These are phyloP conservation scores for Alternaria conjuncta DNA, from an alignment of 2,329 filamentous ascomycete species.

Conservation along the genomic window DNA sequence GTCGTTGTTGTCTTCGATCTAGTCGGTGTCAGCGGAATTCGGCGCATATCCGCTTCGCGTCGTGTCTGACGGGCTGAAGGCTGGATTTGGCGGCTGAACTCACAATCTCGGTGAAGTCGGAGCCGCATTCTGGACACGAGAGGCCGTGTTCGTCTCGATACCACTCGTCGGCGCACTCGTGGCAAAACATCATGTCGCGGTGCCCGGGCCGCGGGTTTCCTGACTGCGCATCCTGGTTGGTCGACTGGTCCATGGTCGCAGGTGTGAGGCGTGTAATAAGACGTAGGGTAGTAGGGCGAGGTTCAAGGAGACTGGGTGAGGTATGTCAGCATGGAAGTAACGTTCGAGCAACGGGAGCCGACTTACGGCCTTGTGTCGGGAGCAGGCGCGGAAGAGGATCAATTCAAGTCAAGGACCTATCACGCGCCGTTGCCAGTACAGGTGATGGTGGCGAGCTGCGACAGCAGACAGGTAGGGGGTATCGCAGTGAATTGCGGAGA, in stretches of 20 bases:
- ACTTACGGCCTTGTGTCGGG: conserved; percentile 26
- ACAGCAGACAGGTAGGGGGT: conserved; percentile 16
- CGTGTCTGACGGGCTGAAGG: conserved; percentile 8
- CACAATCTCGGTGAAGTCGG: conserved; percentile 87
- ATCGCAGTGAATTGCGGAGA: neutral
- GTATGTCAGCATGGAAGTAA: conserved; percentile 6
- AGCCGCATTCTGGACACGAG: conserved; percentile 76
- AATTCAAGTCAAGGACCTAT: conserved; percentile 22
- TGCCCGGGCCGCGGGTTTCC: conserved; percentile 30
- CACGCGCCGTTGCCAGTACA: conserved; percentile 31
- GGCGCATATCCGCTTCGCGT: conserved; percentile 3
- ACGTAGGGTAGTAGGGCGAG: conserved; percentile 1
- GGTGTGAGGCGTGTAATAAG: conserved; percentile 2
- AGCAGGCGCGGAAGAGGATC: conserved; percentile 17
- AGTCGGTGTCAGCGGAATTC: conserved; percentile 25
- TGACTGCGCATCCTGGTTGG: conserved; percentile 20
- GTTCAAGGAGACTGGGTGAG: neutral
- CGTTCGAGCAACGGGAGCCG: neutral
- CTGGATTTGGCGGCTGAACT: conserved; percentile 44
- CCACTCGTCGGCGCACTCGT: conserved; percentile 83
- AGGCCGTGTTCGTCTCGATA: conserved; percentile 72
- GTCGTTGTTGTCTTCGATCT: conserved; percentile 65
- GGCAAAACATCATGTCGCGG: conserved; percentile 81
- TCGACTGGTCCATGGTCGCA: conserved; percentile 33
- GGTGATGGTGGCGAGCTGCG: conserved; percentile 22